These are phyloP conservation scores for Leishmania gerbilli DNA, from an alignment of 208 protist genomes.

Conservation along the genomic window DNA sequence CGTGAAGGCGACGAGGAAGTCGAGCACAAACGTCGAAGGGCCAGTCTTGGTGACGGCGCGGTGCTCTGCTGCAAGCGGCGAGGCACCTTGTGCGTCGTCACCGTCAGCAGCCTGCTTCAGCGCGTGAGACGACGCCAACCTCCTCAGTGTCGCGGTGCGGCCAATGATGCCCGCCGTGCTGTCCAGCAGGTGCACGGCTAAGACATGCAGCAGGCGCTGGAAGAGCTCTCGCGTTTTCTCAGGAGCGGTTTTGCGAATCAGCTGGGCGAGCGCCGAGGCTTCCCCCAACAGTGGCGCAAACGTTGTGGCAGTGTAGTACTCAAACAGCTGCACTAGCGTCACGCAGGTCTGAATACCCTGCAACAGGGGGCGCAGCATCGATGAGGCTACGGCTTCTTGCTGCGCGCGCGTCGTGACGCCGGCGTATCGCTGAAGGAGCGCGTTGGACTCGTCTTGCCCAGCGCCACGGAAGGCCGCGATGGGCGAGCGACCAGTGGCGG, in stretches of 20 bases:
- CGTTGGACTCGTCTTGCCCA: slow-evolving; percentile 10
- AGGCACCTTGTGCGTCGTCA: neutral
- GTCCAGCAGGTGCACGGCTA: slow-evolving; percentile 53
- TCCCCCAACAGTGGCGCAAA: slow-evolving; percentile 62
- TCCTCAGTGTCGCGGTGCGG: slow-evolving; percentile 49
- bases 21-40: slow-evolving; percentile 12
- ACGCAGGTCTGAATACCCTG: slow-evolving; percentile 51
- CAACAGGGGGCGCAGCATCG: slow-evolving; percentile 42
- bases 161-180: slow-evolving; percentile 50
- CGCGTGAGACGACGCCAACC: slow-evolving; percentile 46
- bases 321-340: slow-evolving; percentile 67
- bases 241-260: slow-evolving; percentile 52
- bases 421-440: slow-evolving; percentile 42
- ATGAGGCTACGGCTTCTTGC: slow-evolving; percentile 45
- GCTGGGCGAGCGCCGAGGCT: slow-evolving; percentile 47
- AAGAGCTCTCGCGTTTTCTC: slow-evolving; percentile 50
- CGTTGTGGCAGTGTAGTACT: slow-evolving; percentile 65
- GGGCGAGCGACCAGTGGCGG: slow-evolving; percentile 34
- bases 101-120: slow-evolving; percentile 10
- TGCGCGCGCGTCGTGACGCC: slow-evolving; percentile 61
- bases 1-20: slow-evolving; percentile 27
- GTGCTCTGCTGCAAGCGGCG: neutral
- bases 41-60: neutral
- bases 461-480: slow-evolving; percentile 11
- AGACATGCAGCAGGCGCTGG: slow-evolving; percentile 40